phyloP scores from a whole-genome alignment of 2,329 filamentous ascomycete species.

The Colletotrichum sansevieriae region DNA sequence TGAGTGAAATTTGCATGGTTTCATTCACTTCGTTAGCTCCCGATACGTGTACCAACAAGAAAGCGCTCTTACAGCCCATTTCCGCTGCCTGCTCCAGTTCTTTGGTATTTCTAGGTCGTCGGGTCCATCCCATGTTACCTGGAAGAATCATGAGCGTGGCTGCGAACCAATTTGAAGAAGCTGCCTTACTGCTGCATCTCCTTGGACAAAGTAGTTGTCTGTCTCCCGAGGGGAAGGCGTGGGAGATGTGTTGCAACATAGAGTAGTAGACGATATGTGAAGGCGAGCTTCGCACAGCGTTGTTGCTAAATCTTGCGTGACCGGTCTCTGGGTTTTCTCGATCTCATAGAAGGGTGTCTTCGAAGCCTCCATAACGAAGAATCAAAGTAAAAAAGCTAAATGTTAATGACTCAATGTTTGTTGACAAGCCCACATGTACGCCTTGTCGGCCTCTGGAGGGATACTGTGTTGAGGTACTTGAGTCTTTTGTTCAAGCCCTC shows the following conservation, averaged over 20 bases:
- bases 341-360: background rate
- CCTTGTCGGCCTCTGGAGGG: no score
- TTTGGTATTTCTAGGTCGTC: conserved; percentile 46
- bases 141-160: background rate
- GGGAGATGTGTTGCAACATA: no score
- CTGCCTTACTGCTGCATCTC: background rate
- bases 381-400: background rate
- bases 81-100: conserved; percentile 59
- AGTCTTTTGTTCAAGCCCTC: no score
- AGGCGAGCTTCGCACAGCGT: background rate
- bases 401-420: no score
- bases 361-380: background rate
- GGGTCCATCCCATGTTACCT: conserved; percentile 47
- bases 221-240: no score
- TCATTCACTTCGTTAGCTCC: no score
- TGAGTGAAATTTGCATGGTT: conserved; percentile 50
- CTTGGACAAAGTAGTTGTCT: no score
- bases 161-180: background rate
- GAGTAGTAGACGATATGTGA: no score
- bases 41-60: no score
- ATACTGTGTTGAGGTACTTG: no score
- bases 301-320: background rate
- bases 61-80: conserved; percentile 53
- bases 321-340: background rate
- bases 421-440: no score